These are phyloP conservation scores for Diaporthe citri DNA, from an alignment of 2,329 filamentous ascomycete species.

Conservation along the genomic window DNA sequence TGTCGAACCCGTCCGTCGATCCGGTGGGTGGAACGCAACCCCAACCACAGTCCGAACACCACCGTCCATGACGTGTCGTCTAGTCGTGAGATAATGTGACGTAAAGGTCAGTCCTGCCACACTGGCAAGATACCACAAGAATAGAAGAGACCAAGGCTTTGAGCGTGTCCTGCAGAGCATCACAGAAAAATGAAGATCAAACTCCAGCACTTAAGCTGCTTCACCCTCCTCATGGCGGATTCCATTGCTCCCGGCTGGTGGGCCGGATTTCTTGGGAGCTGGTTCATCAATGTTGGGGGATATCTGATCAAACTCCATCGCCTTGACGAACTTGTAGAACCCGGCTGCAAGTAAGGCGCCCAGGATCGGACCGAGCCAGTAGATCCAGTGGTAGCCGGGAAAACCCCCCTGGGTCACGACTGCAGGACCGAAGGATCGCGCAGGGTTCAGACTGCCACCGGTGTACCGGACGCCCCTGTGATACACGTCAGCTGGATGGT, in stretches of 20 bases:
- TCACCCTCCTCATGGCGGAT: slow-evolving; percentile 23
- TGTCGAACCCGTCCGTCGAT: neutral
- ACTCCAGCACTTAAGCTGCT: neutral
- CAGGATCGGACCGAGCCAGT: slow-evolving; percentile 66
- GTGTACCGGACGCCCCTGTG: slow-evolving; percentile 58
- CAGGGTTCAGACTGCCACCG: slow-evolving; percentile 63
- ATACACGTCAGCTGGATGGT: neutral
- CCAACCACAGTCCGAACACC: neutral
- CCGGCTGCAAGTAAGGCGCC: slow-evolving; percentile 62
- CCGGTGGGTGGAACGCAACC: neutral
- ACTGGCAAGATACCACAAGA: neutral
- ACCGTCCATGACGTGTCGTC: slow-evolving; percentile 15
- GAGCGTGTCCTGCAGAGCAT: neutral
- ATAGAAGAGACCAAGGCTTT: neutral
- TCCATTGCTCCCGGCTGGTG: neutral
- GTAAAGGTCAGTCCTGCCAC: neutral
- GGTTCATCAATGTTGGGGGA: slow-evolving; percentile 44
- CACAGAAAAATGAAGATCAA: neutral
- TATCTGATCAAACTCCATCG: slow-evolving; percentile 63
- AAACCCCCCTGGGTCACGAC: slow-evolving; percentile 55
- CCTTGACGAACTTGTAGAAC: slow-evolving; percentile 64
- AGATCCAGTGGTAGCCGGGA: slow-evolving; percentile 65
- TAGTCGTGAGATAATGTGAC: neutral
- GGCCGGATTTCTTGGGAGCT: slow-evolving; percentile 14
- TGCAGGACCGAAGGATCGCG: slow-evolving; percentile 63